Evolutionary conservation across 164 flowering plant genomes (phyloP).

Genomic region (Brasenia schreberi): DNA sequence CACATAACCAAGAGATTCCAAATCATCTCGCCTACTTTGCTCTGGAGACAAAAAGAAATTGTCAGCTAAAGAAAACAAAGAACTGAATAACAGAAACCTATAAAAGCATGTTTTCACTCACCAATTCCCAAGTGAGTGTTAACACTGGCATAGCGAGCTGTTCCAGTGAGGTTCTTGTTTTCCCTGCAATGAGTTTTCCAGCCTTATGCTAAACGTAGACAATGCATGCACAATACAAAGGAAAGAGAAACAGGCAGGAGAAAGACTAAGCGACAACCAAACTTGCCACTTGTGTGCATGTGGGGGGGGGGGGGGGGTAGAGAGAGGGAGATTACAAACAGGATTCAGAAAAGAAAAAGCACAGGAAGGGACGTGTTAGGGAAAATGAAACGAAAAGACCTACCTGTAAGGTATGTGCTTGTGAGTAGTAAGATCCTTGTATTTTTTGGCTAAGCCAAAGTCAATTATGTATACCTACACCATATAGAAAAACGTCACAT

Average conservation of each 20-base stretch:
- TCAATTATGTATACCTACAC: no score
- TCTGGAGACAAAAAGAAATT: conserved; percentile 24
- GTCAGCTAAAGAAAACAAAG: neutral
- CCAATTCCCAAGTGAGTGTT: conserved; percentile 81
- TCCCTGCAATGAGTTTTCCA: conserved; percentile 26
- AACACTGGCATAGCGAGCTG: conserved; percentile 81
- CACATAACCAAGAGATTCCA: conserved; percentile 79
- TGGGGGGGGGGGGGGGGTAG: neutral
- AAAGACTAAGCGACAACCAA: no score
- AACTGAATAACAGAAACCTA: neutral
- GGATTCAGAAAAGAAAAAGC: no score
- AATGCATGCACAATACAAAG: neutral
- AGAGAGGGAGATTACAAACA: no score
- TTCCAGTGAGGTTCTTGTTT: conserved; percentile 73
- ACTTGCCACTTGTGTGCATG: neutral
- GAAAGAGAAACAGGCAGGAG: neutral
- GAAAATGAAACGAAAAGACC: no score
- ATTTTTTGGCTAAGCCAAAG: no score
- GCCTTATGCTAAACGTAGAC: neutral
- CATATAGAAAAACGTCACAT: no score
- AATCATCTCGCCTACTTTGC: conserved; percentile 84
- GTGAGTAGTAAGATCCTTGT: no score
- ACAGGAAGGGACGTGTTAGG: no score
- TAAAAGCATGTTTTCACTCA: conserved; percentile 14
- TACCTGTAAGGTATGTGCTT: no score